Evolutionary conservation across 805 yeast species (phyloP), one percentile per base, ranked within the genome.

Genomic region (Ascoidea asiatica): DNA sequence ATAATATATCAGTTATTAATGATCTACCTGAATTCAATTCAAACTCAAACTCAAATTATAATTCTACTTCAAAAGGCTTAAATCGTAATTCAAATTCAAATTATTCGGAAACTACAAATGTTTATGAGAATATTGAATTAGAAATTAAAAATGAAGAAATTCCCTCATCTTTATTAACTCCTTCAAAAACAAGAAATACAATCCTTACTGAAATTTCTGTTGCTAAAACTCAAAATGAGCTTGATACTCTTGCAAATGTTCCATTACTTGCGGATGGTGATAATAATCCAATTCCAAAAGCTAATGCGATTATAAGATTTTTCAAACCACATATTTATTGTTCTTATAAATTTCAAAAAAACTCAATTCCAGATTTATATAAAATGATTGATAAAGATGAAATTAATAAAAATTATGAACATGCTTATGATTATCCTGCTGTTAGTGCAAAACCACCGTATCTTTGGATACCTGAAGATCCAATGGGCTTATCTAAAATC

Each of bases 391-490:
- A 64, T 36, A 73, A 73, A 19, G 66, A 70, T n/a, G 69, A 64
- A 21, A 54, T 53, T 21, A 61, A 65, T 2, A 67, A 62, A 4
- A 65, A 57, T 19, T 78, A 75, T 46, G 67, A 72, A 42, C 77
- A 73, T 49, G 92, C 95, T 0, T 90, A 81, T 61, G 76, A 77
- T 55, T 73, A 72, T 56, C 97, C 97, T 2, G 84, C 81, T 5
- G 78, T 81, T 17, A 65, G 75, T 21, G 81, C 81, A 0, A 59
- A 67, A 40, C 73, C 84, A 52, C 95, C 95, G 1, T 67, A 69
- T n/a, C 64, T 90, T 19, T 90, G 98, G 98, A 76, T 90, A 55
- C 94, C 97, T n/a, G 66, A 67, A 46, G 98, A 90, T 59, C 81
- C 85, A 7, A 75, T 77, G 73, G 97, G 97, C 1, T 72, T 86